Conservation (phyloP, 805 yeast species). For the Candida boidinii region DNA sequence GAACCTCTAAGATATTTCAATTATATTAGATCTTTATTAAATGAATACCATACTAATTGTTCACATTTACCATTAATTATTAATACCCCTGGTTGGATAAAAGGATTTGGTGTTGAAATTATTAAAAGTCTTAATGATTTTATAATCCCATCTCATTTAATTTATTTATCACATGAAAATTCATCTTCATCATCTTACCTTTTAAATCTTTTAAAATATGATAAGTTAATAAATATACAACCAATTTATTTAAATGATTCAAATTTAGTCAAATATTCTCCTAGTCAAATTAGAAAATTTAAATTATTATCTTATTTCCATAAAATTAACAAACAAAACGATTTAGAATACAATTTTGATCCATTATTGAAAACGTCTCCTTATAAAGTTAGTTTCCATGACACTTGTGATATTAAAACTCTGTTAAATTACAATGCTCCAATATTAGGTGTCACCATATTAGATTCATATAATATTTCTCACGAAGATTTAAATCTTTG, state of each 20-base stretch:
- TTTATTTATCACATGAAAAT: constrained; percentile 52
- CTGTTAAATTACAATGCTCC: constrained; percentile 14
- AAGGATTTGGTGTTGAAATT: constrained; percentile 73
- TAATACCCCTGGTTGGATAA: constrained; percentile 88
- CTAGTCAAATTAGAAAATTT: constrained; percentile 44
- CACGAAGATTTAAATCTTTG: constrained; percentile 24
- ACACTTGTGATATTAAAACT: constrained; percentile 2
- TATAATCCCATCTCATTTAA: constrained; percentile 46
- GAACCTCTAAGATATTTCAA: constrained; percentile 49
- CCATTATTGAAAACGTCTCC: constrained; percentile 35
- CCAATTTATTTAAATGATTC: constrained; percentile 22
- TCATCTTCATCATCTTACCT: constrained; percentile 23
- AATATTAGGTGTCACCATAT: constrained; percentile 26
- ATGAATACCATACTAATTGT: constrained; percentile 2
- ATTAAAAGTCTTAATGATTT: constrained; percentile 36
- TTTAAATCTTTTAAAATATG: constrained; percentile 17
- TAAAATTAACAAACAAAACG: constrained; percentile 13
- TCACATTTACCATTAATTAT: constrained; percentile 19
- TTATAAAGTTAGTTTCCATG: constrained; percentile 29
- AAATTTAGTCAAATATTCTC: constrained; percentile 28
- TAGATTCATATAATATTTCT: constrained; percentile 25
- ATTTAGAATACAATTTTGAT: constrained; percentile 27
- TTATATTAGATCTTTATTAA: constrained; percentile 32
- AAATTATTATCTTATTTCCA: constrained; percentile 50
- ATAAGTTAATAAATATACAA: constrained; percentile 19